Percentiles rank a stretch among this genome's conserved stretches.
Evolutionary conservation across 768 basidiomycete species (phyloP).

Genomic region (Termitomyces sp.): DNA sequence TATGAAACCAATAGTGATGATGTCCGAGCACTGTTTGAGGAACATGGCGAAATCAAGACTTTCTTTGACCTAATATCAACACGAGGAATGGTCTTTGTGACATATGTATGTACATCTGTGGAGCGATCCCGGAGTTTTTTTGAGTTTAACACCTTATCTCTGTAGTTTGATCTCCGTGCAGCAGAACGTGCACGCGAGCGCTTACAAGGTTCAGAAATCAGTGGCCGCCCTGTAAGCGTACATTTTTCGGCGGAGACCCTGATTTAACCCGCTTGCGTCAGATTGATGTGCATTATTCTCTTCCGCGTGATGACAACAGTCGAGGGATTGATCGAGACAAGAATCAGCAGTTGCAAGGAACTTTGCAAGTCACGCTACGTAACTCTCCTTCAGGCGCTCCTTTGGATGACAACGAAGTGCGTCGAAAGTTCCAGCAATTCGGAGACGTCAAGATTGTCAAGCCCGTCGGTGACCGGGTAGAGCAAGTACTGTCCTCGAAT

Average conservation of each 20-base stretch:
- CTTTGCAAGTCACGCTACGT: conserved; percentile 73
- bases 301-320: conserved; percentile 83
- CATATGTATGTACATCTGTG: conserved; percentile 70
- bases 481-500: conserved; percentile 38
- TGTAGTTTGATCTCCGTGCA: conserved; percentile 86
- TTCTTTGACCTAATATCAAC: conserved; percentile 95
- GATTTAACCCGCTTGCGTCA: conserved; percentile 30
- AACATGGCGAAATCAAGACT: conserved; percentile 93
- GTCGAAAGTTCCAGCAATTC: conserved; percentile 81
- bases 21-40: conserved; percentile 83
- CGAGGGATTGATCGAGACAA: conserved; percentile 70
- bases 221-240: conserved; percentile 76
- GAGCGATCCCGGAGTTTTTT: not conserved
- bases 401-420: conserved; percentile 83
- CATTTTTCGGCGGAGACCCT: not conserved
- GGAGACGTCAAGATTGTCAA: conserved; percentile 86
- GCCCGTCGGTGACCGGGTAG: conserved; percentile 57
- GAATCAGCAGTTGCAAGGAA: conserved; percentile 88
- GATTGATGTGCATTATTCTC: conserved; percentile 99
- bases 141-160: conserved; percentile 18
- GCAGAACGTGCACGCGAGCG: conserved; percentile 91
- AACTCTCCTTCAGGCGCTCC: conserved; percentile 64
- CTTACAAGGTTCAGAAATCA: conserved; percentile 85
- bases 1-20: conserved; percentile 88
- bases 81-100: conserved; percentile 98